Base-by-base conservation (phyloP, 306 rosid genomes). In the Dryas alaskensis region DNA sequence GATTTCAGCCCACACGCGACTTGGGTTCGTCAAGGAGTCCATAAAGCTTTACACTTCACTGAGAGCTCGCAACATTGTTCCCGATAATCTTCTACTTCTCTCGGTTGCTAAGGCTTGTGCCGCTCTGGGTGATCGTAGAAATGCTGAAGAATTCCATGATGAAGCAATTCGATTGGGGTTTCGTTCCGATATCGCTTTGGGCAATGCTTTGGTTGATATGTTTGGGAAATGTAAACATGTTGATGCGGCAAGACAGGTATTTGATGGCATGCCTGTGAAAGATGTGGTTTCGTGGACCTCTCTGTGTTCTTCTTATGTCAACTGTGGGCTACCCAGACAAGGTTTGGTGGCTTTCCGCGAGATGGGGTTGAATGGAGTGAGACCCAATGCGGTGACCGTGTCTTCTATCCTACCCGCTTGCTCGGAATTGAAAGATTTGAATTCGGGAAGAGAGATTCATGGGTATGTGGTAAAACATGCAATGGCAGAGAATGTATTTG, bases 51-150 rank as follows among this genome's bases (percentile, higher is more conserved):
- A 82, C 72, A 5, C 61, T 37, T 63, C 69, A 2, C 27, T 84
- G 42, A 51, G 67, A 76, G 62, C 52, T 19, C 81, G 85, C 2
- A 75, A 52, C 19, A 70, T 80, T 39, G 72, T 63, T 2, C 85
- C 80, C 0, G 78, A 87, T 10, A 78, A 12, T 12, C 39, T 7
- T 13, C 85, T 84, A 1, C 69, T 84, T 37, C 27, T 87, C 48
- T 78, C 82, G 3, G 85, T 43, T 44, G 75, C 85, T 4, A 80
- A 82, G 73, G 89, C 91, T 13, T 87, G 85, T 78, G 87, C 82
- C 40, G 76, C 69, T 53, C 70, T 72, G 54, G 77, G 88, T 67
- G 87, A 82, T 74, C 67, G 69, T 78, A 59, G 44, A 19, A 19
- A 70, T 40, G 75, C 65, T 5, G 55, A 12, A 4, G 44, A 70